These are phyloP conservation scores for Periconia sp. DNA, from an alignment of 2,329 filamentous ascomycete genomes.

Conservation along the genomic window DNA sequence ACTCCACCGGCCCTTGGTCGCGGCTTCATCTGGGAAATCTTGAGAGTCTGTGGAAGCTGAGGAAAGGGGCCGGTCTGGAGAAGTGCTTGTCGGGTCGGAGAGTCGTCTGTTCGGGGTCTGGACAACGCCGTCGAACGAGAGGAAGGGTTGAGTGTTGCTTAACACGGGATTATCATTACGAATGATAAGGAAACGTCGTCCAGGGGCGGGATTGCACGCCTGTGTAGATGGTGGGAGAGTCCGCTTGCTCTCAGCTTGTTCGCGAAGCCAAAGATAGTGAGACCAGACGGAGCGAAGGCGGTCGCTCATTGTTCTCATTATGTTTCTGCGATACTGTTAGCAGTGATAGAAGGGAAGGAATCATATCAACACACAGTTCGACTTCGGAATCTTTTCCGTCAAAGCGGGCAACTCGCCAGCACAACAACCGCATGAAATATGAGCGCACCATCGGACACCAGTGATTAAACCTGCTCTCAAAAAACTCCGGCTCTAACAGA, in stretches of 20 bases:
- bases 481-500: constrained; percentile 75
- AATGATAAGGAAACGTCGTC: constrained; percentile 86
- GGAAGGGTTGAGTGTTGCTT: constrained; percentile 60
- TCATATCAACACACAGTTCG: constrained; percentile 65
- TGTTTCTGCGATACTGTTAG: constrained; percentile 59
- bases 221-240: constrained; percentile 72
- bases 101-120: constrained; percentile 40
- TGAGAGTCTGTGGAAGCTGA: constrained; percentile 36
- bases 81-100: constrained; percentile 24
- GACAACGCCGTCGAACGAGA: constrained; percentile 69
- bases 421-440: constrained; percentile 89
- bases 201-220: constrained; percentile 84
- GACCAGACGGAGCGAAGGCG: constrained; percentile 77
- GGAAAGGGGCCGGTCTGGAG: constrained; percentile 39
- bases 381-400: constrained; percentile 68
- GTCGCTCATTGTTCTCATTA: constrained; percentile 70
- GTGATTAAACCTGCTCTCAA: constrained; percentile 85
- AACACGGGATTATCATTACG: constrained; percentile 73
- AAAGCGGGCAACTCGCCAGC: constrained; percentile 85
- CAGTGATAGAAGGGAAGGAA: neutral
- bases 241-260: constrained; percentile 65
- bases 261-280: constrained; percentile 77
- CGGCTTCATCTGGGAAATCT: constrained; percentile 43
- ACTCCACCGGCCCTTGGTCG: constrained; percentile 65
- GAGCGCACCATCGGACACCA: constrained; percentile 96